Conservation (phyloP, 2,329 filamentous ascomycete species). For the Cercospora sp. region DNA sequence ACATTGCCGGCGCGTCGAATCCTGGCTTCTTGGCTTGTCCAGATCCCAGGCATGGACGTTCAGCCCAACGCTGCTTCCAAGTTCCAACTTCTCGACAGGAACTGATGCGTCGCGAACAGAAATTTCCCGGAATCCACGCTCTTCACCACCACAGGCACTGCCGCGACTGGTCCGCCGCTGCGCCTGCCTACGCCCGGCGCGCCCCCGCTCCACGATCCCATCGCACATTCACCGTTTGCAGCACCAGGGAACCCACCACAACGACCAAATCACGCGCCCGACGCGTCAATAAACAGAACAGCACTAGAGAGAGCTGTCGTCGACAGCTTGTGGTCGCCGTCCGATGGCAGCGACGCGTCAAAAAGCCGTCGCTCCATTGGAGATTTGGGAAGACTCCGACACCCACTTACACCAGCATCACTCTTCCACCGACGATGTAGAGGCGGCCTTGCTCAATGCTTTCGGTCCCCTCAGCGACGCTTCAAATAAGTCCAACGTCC, state of each 20-base stretch:
- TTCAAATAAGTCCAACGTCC: slow-evolving; percentile 61
- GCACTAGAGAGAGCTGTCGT: slow-evolving; percentile 4
- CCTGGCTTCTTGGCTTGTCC: slow-evolving; percentile 12
- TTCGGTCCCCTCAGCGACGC: slow-evolving; percentile 47
- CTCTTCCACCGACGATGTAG: slow-evolving; percentile 46
- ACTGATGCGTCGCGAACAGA: slow-evolving; percentile 19
- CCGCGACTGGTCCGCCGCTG: slow-evolving; percentile 9
- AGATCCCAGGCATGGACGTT: slow-evolving; percentile 4
- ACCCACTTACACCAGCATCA: slow-evolving; percentile 35
- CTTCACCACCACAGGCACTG: neutral
- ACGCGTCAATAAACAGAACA: slow-evolving; percentile 16
- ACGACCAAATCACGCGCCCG: slow-evolving; percentile 18
- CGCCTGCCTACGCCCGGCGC: neutral
- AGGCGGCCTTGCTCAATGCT: slow-evolving; percentile 55
- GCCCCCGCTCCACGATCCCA: slow-evolving; percentile 4
- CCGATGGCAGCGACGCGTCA: slow-evolving; percentile 51
- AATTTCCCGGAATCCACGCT: slow-evolving; percentile 8
- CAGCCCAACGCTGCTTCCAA: slow-evolving; percentile 12
- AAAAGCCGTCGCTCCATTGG: slow-evolving; percentile 52
- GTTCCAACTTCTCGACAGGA: slow-evolving; percentile 10
- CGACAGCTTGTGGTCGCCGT: slow-evolving; percentile 6
- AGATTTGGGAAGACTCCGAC: slow-evolving; percentile 61
- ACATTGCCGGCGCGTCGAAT: slow-evolving; percentile 4
- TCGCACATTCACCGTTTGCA: slow-evolving; percentile 15
- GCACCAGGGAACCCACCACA: slow-evolving; percentile 16